Evolutionary conservation across 2,329 filamentous ascomycete genomes (phyloP), one percentile per base, ranked within the genome.

Genomic region (Pseudogymnoascus sp.): DNA sequence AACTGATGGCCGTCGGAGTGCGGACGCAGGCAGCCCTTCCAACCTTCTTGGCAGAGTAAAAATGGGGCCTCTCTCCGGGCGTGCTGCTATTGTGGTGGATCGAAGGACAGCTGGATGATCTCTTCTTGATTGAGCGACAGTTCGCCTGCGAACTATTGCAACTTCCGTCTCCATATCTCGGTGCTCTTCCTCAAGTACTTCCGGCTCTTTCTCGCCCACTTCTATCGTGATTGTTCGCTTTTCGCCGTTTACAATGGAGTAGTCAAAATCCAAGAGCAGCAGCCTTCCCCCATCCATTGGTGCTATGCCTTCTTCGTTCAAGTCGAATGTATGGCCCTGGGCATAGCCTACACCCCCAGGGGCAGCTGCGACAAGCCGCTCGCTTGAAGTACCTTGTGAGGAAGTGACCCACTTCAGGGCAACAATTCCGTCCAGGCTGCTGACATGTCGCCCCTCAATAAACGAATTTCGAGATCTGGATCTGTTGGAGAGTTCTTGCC

Each of bases 211-310:
- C 32, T 85, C 84, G 9, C 90, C 90, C 25, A 93, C 84, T 69
- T 93, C 89, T 59, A 94, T 87, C 1, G 80, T 85, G 41, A 89
- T 73, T 63, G 88, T 81, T 1, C 73, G 74, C 61, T 78, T 77
- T 43, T 74, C 71, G 3, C 86, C 87, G 69, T 89, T 76, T 4
- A 69, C 73, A 1, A 79, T 67, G 1, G 79, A 76, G 66, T 88
- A 88, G 65, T 87, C 82, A 71, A 93, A 93, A 71, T 93, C 89
- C 47, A 92, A 76, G 7, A 93, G 75, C 8, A 83, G 81, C 43
- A 94, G 76, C 63, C 89, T 81, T 12, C 89, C 89, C 6, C 89
- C 89, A 68, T 93, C 90, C n/a, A 90, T 81, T 65, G 90, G 89
- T 68, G 89, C 83, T 59, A 87, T 81, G 54, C 84, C 85, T 65